Conservation (phyloP, 257 asterid species). For the Echites panduratus region DNA sequence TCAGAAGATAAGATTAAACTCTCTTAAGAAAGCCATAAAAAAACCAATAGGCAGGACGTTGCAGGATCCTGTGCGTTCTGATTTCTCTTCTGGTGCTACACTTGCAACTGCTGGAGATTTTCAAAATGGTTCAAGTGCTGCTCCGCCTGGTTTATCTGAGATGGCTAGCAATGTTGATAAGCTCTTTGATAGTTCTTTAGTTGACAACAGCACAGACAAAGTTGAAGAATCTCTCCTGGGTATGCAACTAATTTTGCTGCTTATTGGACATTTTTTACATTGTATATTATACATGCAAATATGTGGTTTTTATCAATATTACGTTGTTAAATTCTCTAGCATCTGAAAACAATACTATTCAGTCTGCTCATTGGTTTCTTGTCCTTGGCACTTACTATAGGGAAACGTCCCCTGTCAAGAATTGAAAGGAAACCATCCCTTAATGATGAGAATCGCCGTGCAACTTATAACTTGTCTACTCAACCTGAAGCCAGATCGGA, state of each 20-base stretch:
- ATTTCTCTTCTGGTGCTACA: constrained; percentile 87
- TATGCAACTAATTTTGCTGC: constrained; percentile 18
- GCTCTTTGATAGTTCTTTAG: constrained; percentile 50
- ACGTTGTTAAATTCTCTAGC: background rate
- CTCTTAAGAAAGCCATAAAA: constrained; percentile 55
- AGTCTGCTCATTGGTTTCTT: background rate
- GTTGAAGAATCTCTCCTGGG: constrained; percentile 73
- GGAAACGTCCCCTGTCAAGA: constrained; percentile 49
- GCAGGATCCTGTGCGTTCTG: constrained; percentile 75
- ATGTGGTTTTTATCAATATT: background rate
- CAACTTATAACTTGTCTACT: constrained; percentile 51
- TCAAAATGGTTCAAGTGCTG: constrained; percentile 39
- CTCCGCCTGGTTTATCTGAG: constrained; percentile 42
- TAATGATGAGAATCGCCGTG: constrained; percentile 75
- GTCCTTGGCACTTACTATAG: constrained; percentile 29
- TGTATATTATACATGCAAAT: background rate
- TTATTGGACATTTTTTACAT: background rate
- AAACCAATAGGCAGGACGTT: constrained; percentile 40
- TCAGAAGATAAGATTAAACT: constrained; percentile 38
- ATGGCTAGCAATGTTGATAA: constrained; percentile 47
- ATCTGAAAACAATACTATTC: background rate
- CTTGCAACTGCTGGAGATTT: constrained; percentile 56
- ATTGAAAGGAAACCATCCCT: constrained; percentile 51
- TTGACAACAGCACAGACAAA: constrained; percentile 58
- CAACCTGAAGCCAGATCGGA: constrained; percentile 45